Conservation (phyloP, 2,329 filamentous ascomycete species). For the Thelonectria rubi region DNA sequence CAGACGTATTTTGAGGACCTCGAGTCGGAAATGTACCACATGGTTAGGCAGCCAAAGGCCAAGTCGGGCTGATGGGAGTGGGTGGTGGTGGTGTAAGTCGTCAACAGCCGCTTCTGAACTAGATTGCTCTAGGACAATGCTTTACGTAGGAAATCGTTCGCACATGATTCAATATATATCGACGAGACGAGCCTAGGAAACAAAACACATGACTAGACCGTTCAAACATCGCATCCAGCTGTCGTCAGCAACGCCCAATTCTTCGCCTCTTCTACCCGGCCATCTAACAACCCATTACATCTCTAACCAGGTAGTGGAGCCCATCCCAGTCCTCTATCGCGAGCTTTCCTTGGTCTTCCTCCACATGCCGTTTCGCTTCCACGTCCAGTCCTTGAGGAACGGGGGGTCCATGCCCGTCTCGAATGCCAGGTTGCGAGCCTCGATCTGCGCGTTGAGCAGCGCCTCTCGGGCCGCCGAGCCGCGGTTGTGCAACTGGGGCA, state of each 20-base stretch:
- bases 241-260: conserved; percentile 34
- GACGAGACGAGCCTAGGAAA: conserved; percentile 22
- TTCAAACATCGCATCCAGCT: conserved; percentile 24
- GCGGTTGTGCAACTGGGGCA: conserved; percentile 69
- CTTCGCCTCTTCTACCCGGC: conserved; percentile 30
- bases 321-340: conserved; percentile 28
- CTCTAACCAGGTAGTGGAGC: conserved; percentile 11
- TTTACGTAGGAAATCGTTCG: conserved; percentile 15
- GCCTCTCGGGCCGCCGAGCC: conserved; percentile 69
- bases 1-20: conserved; percentile 33
- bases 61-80: background rate
- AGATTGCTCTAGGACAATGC: background rate
- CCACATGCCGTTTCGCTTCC: conserved; percentile 60
- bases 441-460: conserved; percentile 71
- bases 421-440: conserved; percentile 70
- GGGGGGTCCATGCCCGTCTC: conserved; percentile 76
- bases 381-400: conserved; percentile 71
- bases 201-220: conserved; percentile 28
- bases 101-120: no score
- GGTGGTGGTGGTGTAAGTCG: no score
- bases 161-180: conserved; percentile 30
- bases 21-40: conserved; percentile 42
- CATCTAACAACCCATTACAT: conserved; percentile 25
- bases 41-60: conserved; percentile 38
- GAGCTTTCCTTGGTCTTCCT: conserved; percentile 44